Evolutionary conservation across 2,329 filamentous ascomycete species (phyloP).

Genomic region (Pyrenochaeta sp.): DNA sequence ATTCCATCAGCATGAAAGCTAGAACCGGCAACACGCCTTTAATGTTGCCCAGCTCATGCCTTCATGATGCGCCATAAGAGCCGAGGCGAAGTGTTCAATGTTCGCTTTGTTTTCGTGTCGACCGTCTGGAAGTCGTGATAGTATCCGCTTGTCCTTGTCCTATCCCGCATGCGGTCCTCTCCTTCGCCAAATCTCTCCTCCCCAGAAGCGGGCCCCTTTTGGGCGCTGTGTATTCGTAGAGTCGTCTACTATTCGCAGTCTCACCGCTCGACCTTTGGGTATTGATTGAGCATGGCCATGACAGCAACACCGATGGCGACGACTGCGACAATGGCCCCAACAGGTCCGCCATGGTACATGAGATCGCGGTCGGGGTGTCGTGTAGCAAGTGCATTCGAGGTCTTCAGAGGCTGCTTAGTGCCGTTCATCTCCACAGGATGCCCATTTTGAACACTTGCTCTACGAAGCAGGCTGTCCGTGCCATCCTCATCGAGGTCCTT

Average conservation of each 20-base stretch:
- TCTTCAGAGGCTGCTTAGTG: slow-evolving; percentile 25
- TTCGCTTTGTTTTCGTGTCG: not conserved
- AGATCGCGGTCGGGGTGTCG: slow-evolving; percentile 37
- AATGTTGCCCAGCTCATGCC: not conserved
- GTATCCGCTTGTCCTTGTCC: not conserved
- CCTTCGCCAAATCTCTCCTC: not conserved
- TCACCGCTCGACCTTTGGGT: slow-evolving; percentile 57
- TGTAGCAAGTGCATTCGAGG: slow-evolving; percentile 35
- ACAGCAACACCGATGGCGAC: slow-evolving; percentile 52
- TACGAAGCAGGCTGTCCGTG: slow-evolving; percentile 25
- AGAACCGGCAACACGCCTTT: not conserved
- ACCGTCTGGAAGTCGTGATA: not conserved
- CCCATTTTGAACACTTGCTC: slow-evolving; percentile 41
- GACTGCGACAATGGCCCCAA: slow-evolving; percentile 50
- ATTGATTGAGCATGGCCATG: slow-evolving; percentile 54
- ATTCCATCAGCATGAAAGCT: not conserved
- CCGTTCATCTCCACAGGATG: slow-evolving; percentile 32
- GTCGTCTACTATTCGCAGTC: not conserved
- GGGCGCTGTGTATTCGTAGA: slow-evolving; percentile 7
- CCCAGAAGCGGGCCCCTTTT: slow-evolving; percentile 13
- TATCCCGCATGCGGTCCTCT: not conserved
- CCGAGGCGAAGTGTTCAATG: not conserved
- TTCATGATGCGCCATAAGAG: not conserved
- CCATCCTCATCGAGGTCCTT: slow-evolving; percentile 38
- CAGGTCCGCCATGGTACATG: slow-evolving; percentile 48